phyloP scores from a whole-genome alignment of 164 flowering plant species.

The Umbilicus rupestris region DNA sequence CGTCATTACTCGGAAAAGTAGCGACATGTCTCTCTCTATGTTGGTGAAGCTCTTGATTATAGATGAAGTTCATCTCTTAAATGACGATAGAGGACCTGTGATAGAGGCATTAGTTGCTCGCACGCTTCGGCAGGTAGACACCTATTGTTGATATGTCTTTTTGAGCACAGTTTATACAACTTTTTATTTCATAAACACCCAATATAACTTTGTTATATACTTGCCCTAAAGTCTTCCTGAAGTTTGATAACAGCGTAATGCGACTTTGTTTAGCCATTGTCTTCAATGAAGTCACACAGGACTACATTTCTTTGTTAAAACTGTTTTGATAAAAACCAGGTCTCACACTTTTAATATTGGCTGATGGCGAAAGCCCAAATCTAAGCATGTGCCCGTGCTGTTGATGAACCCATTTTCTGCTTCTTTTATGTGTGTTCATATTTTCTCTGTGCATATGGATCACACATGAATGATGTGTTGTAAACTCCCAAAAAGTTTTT shows the following conservation, averaged over 20 bases:
- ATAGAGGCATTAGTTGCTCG: conserved; percentile 98
- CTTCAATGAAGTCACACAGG: no score
- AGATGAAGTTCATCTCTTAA: conserved; percentile 96
- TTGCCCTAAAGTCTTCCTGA: no score
- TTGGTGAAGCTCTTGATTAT: conserved; percentile 90
- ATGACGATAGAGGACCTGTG: conserved; percentile 98
- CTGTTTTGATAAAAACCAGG: no score
- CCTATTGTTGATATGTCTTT: background rate
- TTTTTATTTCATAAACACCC: background rate
- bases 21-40: conserved; percentile 96
- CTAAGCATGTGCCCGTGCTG: background rate
- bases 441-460: background rate
- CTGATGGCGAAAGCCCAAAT: no score
- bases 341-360: no score
- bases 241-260: no score
- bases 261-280: no score
- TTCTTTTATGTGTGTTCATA: background rate
- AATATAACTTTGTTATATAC: no score
- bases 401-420: background rate
- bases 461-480: background rate
- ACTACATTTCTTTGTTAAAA: no score
- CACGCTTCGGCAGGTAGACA: conserved; percentile 85
- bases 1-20: conserved; percentile 98
- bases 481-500: background rate
- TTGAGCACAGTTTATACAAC: background rate